phyloP scores from a whole-genome alignment of 805 yeast genomes.

The Ogataea angusta region DNA sequence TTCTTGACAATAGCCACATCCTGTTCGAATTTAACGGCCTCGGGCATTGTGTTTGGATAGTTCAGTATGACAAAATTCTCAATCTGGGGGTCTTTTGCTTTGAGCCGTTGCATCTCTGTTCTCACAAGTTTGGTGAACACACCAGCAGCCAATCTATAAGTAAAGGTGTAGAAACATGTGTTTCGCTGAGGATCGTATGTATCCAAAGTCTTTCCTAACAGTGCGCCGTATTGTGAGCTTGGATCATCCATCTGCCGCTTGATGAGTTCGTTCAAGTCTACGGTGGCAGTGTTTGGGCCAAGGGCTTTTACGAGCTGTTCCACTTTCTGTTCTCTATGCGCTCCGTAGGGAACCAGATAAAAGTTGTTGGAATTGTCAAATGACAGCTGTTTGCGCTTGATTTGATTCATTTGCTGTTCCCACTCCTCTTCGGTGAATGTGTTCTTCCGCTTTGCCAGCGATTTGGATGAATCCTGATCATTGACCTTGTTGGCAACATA shows the following conservation, averaged over 20 bases:
- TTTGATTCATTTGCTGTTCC: conserved; percentile 35
- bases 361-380: conserved; percentile 26
- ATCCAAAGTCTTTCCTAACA: conserved; percentile 44
- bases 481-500: conserved; percentile 31
- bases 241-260: conserved; percentile 42
- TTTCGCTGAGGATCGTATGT: conserved; percentile 27
- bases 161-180: conserved; percentile 29
- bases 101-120: conserved; percentile 29
- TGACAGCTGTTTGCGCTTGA: conserved; percentile 30
- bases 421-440: conserved; percentile 50
- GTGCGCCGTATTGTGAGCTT: conserved; percentile 45
- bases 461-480: conserved; percentile 30
- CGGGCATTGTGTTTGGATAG: conserved; percentile 61
- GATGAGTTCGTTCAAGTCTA: conserved; percentile 52
- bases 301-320: conserved; percentile 11
- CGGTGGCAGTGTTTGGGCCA: conserved; percentile 32
- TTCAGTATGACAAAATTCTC: conserved; percentile 51
- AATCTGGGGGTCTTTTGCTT: conserved; percentile 30
- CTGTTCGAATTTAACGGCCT: conserved; percentile 70
- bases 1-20: conserved; percentile 52
- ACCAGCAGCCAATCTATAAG: conserved; percentile 38
- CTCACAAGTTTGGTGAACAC: conserved; percentile 49
- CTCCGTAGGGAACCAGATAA: conserved; percentile 30
- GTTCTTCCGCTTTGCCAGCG: conserved; percentile 33
- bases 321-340: conserved; percentile 15